Conservation (phyloP, 306 rosid species). For the Purshia tridentata region DNA sequence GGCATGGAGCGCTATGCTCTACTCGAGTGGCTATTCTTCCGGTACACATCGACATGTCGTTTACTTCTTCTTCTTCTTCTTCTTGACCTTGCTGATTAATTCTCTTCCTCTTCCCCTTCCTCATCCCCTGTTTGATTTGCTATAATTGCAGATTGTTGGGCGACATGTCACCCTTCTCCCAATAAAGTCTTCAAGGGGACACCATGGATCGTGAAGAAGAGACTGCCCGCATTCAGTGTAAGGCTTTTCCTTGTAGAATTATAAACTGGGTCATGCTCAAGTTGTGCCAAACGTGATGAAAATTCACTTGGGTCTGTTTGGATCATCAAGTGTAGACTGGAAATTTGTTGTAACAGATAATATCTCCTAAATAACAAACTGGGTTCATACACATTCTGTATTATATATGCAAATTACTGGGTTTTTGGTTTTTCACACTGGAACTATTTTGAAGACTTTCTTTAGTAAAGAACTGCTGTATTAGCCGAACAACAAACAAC, state of each 20-base stretch:
- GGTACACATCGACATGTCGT: slow-evolving; percentile 33
- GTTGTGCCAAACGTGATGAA: slow-evolving; percentile 2
- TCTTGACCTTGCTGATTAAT: slow-evolving; percentile 2
- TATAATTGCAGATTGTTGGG: slow-evolving; percentile 69
- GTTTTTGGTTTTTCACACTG: too few relatives aligned
- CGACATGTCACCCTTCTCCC: slow-evolving; percentile 87
- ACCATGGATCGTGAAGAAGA: slow-evolving; percentile 82
- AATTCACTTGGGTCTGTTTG: too few relatives aligned
- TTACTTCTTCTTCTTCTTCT: background rate
- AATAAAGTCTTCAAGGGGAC: slow-evolving; percentile 76
- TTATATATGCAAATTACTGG: too few relatives aligned
- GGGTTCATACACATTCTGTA: too few relatives aligned
- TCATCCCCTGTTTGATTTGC: background rate
- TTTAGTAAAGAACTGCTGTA: background rate
- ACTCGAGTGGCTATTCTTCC: slow-evolving; percentile 96
- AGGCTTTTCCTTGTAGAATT: background rate
- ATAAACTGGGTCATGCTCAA: background rate
- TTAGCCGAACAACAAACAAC: background rate
- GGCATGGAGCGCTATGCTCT: slow-evolving; percentile 98
- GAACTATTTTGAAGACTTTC: background rate
- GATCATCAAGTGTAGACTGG: too few relatives aligned
- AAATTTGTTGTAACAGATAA: too few relatives aligned
- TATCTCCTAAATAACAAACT: too few relatives aligned
- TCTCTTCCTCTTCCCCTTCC: background rate
- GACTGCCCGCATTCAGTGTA: slow-evolving; percentile 86